phyloP scores from a whole-genome alignment of 352 stramenopile species.

The Halophytophthora batemanensis region DNA sequence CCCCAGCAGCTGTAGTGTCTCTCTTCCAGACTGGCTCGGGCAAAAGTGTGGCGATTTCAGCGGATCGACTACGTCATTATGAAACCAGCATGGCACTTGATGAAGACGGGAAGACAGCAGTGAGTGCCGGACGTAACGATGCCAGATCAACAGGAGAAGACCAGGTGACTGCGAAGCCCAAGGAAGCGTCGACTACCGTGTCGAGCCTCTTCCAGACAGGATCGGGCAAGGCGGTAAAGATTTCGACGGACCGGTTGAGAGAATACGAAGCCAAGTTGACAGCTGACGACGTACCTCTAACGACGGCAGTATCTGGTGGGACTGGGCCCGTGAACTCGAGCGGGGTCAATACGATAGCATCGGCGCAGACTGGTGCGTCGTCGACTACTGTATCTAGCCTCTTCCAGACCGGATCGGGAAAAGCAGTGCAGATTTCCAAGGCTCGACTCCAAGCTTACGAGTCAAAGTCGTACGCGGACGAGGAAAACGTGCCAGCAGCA shows the following conservation, averaged over 20 bases:
- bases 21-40: slow-evolving; percentile 32
- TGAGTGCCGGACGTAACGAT: too few species aligned
- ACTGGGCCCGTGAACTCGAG: slow-evolving; percentile 12
- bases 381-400: slow-evolving; percentile 16
- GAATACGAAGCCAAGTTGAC: slow-evolving; percentile 19
- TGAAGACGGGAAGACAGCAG: slow-evolving; percentile 1
- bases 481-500: too few species aligned
- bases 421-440: slow-evolving; percentile 18
- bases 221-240: slow-evolving; percentile 18
- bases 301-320: too few species aligned
- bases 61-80: slow-evolving; percentile 21
- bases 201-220: slow-evolving; percentile 29
- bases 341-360: too few species aligned
- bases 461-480: slow-evolving; percentile 5
- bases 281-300: slow-evolving; percentile 6
- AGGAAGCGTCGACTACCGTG: slow-evolving; percentile 4
- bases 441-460: slow-evolving; percentile 21
- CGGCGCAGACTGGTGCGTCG: too few species aligned
- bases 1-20: slow-evolving; percentile 6
- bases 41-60: slow-evolving; percentile 16
- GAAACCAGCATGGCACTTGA: slow-evolving; percentile 5
- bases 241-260: slow-evolving; percentile 28
- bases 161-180: too few species aligned
- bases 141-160: too few species aligned
- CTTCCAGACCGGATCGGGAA: slow-evolving; percentile 30